These are phyloP conservation scores for Fusarium chaquense DNA, from an alignment of 2,329 filamentous ascomycete species.

Conservation along the genomic window DNA sequence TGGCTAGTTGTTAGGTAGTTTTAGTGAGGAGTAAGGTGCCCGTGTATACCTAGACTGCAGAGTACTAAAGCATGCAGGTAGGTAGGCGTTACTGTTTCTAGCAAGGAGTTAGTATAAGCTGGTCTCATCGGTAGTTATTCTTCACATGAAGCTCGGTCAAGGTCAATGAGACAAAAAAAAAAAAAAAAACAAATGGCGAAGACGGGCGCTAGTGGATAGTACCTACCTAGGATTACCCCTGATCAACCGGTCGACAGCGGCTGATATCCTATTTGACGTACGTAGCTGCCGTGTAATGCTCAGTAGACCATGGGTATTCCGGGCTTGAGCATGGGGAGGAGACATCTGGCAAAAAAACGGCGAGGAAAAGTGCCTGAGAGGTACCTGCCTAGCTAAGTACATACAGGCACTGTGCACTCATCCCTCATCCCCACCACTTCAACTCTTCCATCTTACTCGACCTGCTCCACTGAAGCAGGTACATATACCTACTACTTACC, in stretches of 20 bases:
- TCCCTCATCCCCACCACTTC: constrained; percentile 13
- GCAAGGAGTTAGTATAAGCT: constrained; percentile 7
- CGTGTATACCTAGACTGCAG: background rate
- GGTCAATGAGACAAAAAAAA: background rate
- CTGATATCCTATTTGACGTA: constrained; percentile 30
- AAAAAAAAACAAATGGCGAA: constrained; percentile 3
- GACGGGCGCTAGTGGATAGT: constrained; percentile 12
- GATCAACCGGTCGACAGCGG: constrained; percentile 33
- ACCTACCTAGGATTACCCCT: background rate
- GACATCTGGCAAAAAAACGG: constrained; percentile 13
- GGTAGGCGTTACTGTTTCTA: constrained; percentile 16
- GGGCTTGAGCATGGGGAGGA: constrained; percentile 1
- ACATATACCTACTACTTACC: background rate
- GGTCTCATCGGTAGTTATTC: background rate
- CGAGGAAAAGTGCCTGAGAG: background rate
- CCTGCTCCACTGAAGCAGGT: constrained; percentile 30
- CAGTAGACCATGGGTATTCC: constrained; percentile 8
- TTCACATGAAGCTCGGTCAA: background rate
- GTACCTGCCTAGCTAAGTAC: background rate
- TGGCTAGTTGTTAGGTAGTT: constrained; percentile 17
- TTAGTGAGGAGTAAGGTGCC: constrained; percentile 26
- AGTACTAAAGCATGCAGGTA: background rate
- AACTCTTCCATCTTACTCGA: constrained; percentile 21
- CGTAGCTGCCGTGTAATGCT: constrained; percentile 3
- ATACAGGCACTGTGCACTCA: constrained; percentile 17